Evolutionary conservation across 1,139 yeast species (phyloP), one percentile per base, ranked within the genome.

Genomic region (Waltiozyma sp.): DNA sequence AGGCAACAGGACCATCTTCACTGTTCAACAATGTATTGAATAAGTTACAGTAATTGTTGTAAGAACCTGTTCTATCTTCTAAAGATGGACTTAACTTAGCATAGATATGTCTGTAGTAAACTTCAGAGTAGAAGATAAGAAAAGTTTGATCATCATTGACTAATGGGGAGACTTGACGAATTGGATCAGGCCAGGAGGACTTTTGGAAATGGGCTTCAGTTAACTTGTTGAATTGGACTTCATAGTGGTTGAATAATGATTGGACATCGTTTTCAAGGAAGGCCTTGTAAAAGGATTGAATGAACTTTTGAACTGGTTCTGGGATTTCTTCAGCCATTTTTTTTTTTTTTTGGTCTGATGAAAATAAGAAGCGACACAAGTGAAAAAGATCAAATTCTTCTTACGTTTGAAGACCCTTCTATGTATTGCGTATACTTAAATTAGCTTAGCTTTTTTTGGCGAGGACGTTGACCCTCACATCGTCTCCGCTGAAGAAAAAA

Each of bases 91-190:
- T 60, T 33, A 67, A 54, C 42, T 63, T 62, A 40, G 73, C 70
- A 48, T 70, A 69, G 42, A 69, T 55, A 49, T 70, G 75, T 49
- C 75, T 65, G 59, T 67, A 70, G 58, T 70, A 70, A 40, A 69
- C 66, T 55, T 70, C 75, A 19, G 71, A 63, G 60, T 70, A 70
- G 40, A 70, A 59, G 35, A 68, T 64, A 45, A 70, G 54, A 51
- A 70, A 70, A 19, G 62, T 63, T 48, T 65, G 68, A 49, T 70
- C 75, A 45, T 67, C 58, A 49, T 61, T 58, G 38, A 70, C 75
- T 34, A 70, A 50, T 19, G 70, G 65, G 10, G 68, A 61, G 35
- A 69, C 69, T 19, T 66, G 68, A 35, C 55, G 51, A 38, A 60
- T 58, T 35, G 75, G 73, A 19, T 65, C 64, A 23, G 75, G 75